phyloP scores from a whole-genome alignment of 2,329 filamentous ascomycete genomes.

The Clonostachys byssicola region DNA sequence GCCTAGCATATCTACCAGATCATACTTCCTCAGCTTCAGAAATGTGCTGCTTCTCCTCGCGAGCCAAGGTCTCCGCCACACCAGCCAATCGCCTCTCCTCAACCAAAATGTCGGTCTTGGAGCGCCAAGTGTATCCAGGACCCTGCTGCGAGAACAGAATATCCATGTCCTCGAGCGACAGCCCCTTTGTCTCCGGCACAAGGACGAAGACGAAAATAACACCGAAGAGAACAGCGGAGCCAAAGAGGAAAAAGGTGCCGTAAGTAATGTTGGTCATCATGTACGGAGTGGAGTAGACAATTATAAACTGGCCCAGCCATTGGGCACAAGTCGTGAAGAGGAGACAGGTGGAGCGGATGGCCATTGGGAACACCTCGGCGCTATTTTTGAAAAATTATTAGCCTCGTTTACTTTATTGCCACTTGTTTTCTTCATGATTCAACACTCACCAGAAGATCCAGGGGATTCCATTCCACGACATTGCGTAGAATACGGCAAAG shows the following conservation, averaged over 20 bases:
- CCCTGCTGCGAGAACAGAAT: constrained; percentile 13
- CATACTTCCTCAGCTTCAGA: too few relatives aligned
- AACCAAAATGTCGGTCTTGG: constrained; percentile 3
- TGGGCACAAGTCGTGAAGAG: constrained; percentile 17
- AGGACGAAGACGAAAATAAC: constrained; percentile 28
- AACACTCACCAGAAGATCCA: constrained; percentile 10
- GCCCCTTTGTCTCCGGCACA: constrained; percentile 46
- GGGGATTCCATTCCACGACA: constrained; percentile 4
- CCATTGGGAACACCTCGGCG: constrained; percentile 18
- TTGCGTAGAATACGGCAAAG: constrained; percentile 5
- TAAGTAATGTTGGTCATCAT: constrained; percentile 15
- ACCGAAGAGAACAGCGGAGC: constrained; percentile 6
- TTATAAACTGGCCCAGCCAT: constrained; percentile 22
- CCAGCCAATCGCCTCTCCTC: constrained; percentile 1
- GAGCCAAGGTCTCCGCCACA: too few relatives aligned
- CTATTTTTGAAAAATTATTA: constrained; percentile 3
- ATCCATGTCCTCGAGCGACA: constrained; percentile 45
- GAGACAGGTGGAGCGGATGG: constrained; percentile 17
- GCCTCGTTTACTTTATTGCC: not conserved
- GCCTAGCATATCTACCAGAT: too few relatives aligned
- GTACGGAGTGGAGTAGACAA: constrained; percentile 19
- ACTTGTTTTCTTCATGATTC: constrained; percentile 1
- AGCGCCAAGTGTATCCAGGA: constrained; percentile 1
- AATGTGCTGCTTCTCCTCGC: too few relatives aligned
- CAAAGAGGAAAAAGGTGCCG: constrained; percentile 10